Evolutionary conservation across 2,329 filamentous ascomycete species (phyloP), one percentile per base, ranked within the genome.

Genomic region (Alternaria viburni): DNA sequence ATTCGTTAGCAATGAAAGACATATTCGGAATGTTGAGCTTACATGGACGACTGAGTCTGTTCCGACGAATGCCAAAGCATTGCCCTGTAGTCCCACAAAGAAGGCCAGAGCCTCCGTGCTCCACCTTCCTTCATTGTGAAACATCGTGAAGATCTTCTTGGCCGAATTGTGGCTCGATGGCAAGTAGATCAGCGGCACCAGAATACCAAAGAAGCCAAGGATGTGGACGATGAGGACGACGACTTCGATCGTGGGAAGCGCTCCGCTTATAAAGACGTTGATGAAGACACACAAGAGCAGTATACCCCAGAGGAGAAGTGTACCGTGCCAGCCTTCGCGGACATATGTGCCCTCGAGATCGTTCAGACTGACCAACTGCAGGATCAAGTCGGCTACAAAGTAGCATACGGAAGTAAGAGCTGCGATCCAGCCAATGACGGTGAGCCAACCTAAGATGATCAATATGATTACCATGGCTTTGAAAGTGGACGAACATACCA

Each of bases 121-220:
- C 81, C 83, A 87, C 4, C 73, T 74, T 0, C 83, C 84, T 15
- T 72, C 60, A 59, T 87, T 86, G 19, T 79, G 75, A 64, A 87
- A 86, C 1, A 79, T 73, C 4, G 81, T 81, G 61, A 87, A 85
- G 1, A 86, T 77, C 1, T 72, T 65, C 46, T 74, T 73, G 13
- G 79, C 70, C 0, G 82, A 76, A 17, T 79, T 77, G 44, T 81
- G 78, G 9, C 78, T 76, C 1, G 83, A 79, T 1, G 76, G 72
- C 21, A 79, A 59, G 45, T 79, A 79, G 3, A 77, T 74, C 51
- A 79, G 17, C 0, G 77, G 75, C 23, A 86, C 82, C 11, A 87
- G 72, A 58, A 86, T 83, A 0, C 81, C 85, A 60, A 87, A 84
- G 69, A 86, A 84, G 5, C 85, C 85, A 13, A 83, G 70, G n/a